Percentiles rank a stretch among this genome's conserved stretches.
Conservation (phyloP, 23 red algal genomes). For the Cyanidium caldarium region DNA sequence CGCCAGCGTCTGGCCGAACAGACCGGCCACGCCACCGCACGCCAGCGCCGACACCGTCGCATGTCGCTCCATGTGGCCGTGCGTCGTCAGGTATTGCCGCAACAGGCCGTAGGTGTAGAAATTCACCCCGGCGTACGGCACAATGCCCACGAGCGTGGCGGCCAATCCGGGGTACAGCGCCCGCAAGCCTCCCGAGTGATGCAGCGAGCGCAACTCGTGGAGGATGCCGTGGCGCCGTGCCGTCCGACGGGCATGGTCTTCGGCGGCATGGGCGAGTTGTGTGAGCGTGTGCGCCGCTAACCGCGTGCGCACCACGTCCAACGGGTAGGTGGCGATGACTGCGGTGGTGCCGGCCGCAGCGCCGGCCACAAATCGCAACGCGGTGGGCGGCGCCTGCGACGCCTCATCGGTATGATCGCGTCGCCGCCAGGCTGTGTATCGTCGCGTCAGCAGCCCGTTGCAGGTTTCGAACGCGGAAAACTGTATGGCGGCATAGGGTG, state of each 20-base stretch:
- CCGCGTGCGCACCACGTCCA: slow-evolving; percentile 64
- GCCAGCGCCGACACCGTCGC: slow-evolving; percentile 39
- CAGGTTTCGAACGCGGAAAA: slow-evolving; percentile 71
- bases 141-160: slow-evolving; percentile 77
- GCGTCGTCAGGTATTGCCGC: slow-evolving; percentile 10
- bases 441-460: slow-evolving; percentile 11
- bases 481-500: slow-evolving; percentile 83
- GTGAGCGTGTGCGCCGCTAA: slow-evolving; percentile 25
- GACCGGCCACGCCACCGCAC: slow-evolving; percentile 60
- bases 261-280: not conserved
- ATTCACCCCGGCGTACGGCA: slow-evolving; percentile 77
- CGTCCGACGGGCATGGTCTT: not conserved
- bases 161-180: slow-evolving; percentile 57
- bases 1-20: slow-evolving; percentile 45
- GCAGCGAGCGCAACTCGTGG: slow-evolving; percentile 15
- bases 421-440: not conserved
- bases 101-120: slow-evolving; percentile 71
- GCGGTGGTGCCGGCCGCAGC: slow-evolving; percentile 72
- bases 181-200: slow-evolving; percentile 23
- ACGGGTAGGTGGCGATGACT: slow-evolving; percentile 61
- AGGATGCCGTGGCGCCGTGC: slow-evolving; percentile 7
- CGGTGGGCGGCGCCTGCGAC: slow-evolving; percentile 24
- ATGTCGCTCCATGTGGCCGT: slow-evolving; percentile 9
- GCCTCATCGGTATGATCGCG: not conserved
- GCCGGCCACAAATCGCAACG: slow-evolving; percentile 48